Evolutionary conservation across 2,329 filamentous ascomycete species (phyloP).

Genomic region (Trichoderma brevicompactum): DNA sequence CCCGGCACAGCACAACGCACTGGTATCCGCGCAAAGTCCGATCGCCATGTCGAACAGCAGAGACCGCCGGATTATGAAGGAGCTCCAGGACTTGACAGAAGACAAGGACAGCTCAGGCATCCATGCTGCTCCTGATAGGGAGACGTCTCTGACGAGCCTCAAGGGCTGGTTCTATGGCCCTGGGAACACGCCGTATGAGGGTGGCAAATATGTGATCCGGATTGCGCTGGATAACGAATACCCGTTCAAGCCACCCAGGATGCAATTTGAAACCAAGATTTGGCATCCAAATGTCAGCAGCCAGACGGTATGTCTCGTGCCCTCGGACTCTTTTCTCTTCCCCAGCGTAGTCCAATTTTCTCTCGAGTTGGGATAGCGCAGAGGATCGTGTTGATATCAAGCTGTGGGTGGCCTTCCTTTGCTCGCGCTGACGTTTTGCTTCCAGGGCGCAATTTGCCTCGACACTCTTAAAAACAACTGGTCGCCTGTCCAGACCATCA

Average conservation of each 20-base stretch:
- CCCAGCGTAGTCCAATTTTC: neutral
- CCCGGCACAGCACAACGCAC: neutral
- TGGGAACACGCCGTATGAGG: constrained; percentile 91
- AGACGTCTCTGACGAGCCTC: constrained; percentile 77
- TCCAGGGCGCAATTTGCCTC: constrained; percentile 90
- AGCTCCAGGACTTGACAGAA: constrained; percentile 72
- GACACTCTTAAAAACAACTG: constrained; percentile 88
- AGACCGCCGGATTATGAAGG: constrained; percentile 70
- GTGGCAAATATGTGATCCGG: constrained; percentile 79
- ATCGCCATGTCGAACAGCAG: constrained; percentile 54
- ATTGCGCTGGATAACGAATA: constrained; percentile 88
- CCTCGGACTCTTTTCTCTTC: neutral
- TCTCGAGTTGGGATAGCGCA: neutral
- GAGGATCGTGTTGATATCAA: neutral
- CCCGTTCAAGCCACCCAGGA: constrained; percentile 88
- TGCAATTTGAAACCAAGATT: constrained; percentile 90
- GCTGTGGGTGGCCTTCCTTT: no score
- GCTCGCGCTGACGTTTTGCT: neutral
- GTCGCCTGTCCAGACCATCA: constrained; percentile 96
- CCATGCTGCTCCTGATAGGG: constrained; percentile 65
- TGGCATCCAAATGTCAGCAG: constrained; percentile 98
- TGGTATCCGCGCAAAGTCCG: constrained; percentile 3
- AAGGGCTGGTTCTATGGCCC: constrained; percentile 83
- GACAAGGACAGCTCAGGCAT: constrained; percentile 79
- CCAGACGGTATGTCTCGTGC: constrained; percentile 71